Base-by-base conservation (phyloP, 345 rosid genomes). In the Lenwebbia sp. region DNA sequence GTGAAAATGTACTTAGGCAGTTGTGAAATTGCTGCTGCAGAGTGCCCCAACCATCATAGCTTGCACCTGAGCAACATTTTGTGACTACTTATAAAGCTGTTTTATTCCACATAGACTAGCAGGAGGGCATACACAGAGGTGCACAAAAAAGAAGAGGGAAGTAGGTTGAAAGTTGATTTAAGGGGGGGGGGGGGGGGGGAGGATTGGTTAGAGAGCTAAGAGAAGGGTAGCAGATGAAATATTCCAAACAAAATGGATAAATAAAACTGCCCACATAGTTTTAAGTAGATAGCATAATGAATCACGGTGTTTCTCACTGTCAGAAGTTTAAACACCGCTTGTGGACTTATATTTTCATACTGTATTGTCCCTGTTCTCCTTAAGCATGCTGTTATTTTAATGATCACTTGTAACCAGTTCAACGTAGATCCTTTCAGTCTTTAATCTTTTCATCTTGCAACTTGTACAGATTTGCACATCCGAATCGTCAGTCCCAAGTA, bases 401-500 rank as follows among this genome's bases (percentile, higher is more conserved):
- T 70, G 37, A 37, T 47, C 26, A 70, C 81, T 37, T 33, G 25
- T 83, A 52, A 83, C 57, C 84, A 52, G 47, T 70, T 70, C 81
- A 19, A 19, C 1, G 7, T 19, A 47, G 81, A 70, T 70, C 25
- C 81, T 70, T 70, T 70, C 14, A 82, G 52, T 41, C 33, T 41
- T 85, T 53, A 83, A 22, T 58, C 74, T 85, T 84, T 58, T 47
- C 87, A 85, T 89, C 53, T 89, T 85, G 55, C 33, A 87, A 82
- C 85, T 83, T 85, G 85, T 86, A 89, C 96, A 97, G 99, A 92
- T 97, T 96, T 90, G 92, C 90, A 84, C 92, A 92, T 87, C 85
- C 93, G 81, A 93, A 88, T 88, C 96, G 91, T 83, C 98, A 92
- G 86, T 94, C 98, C 88, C 93, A 94, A 90, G 90, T 97, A 88